Conservation (phyloP, 1,284 basidiomycete species). For the Trichosporon ovoides region DNA sequence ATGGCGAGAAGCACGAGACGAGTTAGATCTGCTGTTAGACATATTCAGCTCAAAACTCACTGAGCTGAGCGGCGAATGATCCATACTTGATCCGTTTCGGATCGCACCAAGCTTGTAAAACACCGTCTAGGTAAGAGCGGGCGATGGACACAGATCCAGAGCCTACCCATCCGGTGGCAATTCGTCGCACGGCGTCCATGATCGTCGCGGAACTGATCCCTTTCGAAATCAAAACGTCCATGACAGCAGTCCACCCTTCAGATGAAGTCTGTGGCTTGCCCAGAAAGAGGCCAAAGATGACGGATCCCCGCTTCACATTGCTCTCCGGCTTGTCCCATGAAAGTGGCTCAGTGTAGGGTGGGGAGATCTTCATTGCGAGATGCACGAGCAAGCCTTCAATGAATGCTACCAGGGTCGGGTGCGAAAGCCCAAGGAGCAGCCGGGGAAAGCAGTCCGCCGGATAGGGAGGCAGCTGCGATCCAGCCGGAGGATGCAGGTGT, state of each 20-base stretch:
- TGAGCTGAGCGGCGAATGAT: slow-evolving; percentile 37
- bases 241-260: slow-evolving; percentile 36
- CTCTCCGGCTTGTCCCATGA: slow-evolving; percentile 21
- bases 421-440: slow-evolving; percentile 59
- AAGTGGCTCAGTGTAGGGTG: not conserved
- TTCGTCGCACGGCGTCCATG: slow-evolving; percentile 21
- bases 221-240: slow-evolving; percentile 10
- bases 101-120: slow-evolving; percentile 46
- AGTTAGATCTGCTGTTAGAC: slow-evolving; percentile 58
- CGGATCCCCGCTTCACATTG: slow-evolving; percentile 22
- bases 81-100: slow-evolving; percentile 46
- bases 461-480: slow-evolving; percentile 56
- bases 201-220: not conserved
- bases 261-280: slow-evolving; percentile 24
- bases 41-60: slow-evolving; percentile 25
- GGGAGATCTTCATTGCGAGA: slow-evolving; percentile 18
- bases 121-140: slow-evolving; percentile 32
- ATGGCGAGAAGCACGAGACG: slow-evolving; percentile 61
- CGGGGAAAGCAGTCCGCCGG: slow-evolving; percentile 54
- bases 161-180: slow-evolving; percentile 36
- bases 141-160: slow-evolving; percentile 12
- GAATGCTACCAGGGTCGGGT: slow-evolving; percentile 45
- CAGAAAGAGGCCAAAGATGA: slow-evolving; percentile 26
- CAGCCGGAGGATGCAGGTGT: slow-evolving; percentile 50
- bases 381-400: slow-evolving; percentile 27